Evolutionary conservation across 140 eudicot genomes (phyloP).

Genomic region (Oenanthe javanica): DNA sequence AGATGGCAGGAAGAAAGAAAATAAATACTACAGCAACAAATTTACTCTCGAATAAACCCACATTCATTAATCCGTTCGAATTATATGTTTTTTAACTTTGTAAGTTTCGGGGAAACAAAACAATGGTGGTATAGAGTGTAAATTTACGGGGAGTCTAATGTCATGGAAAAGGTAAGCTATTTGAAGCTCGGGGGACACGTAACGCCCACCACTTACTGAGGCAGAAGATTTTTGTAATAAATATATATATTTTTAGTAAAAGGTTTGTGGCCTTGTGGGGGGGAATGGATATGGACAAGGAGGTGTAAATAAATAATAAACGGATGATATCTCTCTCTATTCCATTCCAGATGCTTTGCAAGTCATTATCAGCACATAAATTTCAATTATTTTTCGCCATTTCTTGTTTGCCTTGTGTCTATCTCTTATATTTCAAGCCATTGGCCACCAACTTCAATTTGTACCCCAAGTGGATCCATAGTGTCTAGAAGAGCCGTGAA

Average conservation of each 20-base stretch:
- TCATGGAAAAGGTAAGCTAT: not conserved
- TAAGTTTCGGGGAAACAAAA: not conserved
- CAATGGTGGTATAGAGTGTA: not conserved
- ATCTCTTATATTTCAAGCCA: not conserved
- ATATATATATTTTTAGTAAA: too few relatives aligned
- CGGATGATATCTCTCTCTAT: too few relatives aligned
- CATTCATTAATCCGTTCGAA: too few relatives aligned
- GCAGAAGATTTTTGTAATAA: too few relatives aligned
- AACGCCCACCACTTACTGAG: not conserved
- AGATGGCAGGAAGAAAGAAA: too few relatives aligned
- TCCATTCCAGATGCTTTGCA: too few relatives aligned
- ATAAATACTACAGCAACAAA: too few relatives aligned
- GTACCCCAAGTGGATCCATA: not conserved
- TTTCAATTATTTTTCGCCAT: not conserved
- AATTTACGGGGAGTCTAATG: not conserved
- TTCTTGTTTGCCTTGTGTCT: not conserved
- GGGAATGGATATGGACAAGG: too few relatives aligned
- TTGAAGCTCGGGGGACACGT: not conserved
- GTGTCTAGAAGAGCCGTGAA: constrained; percentile 6
- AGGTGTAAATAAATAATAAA: too few relatives aligned
- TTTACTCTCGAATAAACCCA: too few relatives aligned
- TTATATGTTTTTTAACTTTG: not conserved
- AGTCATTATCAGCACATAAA: too few relatives aligned
- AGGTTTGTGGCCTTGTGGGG: too few relatives aligned
- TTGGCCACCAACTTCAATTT: not conserved